Percentiles rank a stretch among this genome's conserved stretches.
phyloP scores from a whole-genome alignment of 2,329 filamentous ascomycete genomes.

The Tetracladium maxilliforme region DNA sequence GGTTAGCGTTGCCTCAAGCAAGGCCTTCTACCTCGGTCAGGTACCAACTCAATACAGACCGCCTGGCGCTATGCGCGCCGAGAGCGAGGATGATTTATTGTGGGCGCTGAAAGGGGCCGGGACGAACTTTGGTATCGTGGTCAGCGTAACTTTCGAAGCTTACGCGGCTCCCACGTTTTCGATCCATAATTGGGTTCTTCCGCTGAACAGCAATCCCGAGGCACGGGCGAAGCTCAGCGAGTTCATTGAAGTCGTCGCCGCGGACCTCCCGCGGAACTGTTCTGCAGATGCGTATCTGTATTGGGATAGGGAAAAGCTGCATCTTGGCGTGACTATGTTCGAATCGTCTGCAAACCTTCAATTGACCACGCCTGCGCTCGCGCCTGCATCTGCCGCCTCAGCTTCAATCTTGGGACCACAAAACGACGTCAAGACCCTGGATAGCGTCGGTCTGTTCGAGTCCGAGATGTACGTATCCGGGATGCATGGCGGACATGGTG shows the following conservation, averaged over 20 bases:
- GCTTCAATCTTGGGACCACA: slow-evolving; percentile 17
- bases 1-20: slow-evolving; percentile 30
- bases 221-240: too few relatives aligned
- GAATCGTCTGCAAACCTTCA: slow-evolving; percentile 17
- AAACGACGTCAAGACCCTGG: slow-evolving; percentile 17
- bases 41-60: too few relatives aligned
- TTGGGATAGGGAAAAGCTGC: slow-evolving; percentile 24
- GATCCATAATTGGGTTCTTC: too few relatives aligned
- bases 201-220: too few relatives aligned
- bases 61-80: too few relatives aligned
- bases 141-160: too few relatives aligned
- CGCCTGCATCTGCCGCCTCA: too few relatives aligned
- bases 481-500: slow-evolving; percentile 43
- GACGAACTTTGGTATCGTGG: too few relatives aligned
- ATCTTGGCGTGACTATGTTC: slow-evolving; percentile 36
- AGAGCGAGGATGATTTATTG: too few relatives aligned
- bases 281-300: slow-evolving; percentile 44
- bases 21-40: slow-evolving; percentile 32
- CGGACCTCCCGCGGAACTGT: slow-evolving; percentile 20
- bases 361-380: slow-evolving; percentile 4
- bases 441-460: slow-evolving; percentile 37
- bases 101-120: too few relatives aligned
- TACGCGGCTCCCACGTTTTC: too few relatives aligned
- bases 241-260: slow-evolving; percentile 23
- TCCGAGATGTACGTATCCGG: slow-evolving; percentile 43